phyloP scores from a whole-genome alignment of 2,329 filamentous ascomycete species.

The Capronia epimyces region DNA sequence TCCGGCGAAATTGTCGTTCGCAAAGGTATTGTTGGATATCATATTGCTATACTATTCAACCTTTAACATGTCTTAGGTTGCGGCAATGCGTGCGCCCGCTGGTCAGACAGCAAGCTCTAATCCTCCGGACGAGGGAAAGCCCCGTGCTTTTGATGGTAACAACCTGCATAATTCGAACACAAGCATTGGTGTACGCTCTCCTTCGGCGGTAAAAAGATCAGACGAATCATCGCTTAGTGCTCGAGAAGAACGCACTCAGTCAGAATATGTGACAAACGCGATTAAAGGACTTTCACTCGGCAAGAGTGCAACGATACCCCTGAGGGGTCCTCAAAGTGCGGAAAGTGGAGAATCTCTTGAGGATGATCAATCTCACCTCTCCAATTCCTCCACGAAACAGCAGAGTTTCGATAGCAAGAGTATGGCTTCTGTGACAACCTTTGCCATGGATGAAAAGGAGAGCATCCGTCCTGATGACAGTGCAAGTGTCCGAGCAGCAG shows the following conservation, averaged over 20 bases:
- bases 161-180: conserved; percentile 2
- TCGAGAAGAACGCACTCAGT: conserved; percentile 9
- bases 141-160: conserved; percentile 7
- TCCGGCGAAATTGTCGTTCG: conserved; percentile 62
- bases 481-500: conserved; percentile 82
- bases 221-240: conserved; percentile 3
- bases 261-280: conserved; percentile 20
- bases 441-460: conserved; percentile 95
- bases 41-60: neutral
- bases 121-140: conserved; percentile 25
- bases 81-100: conserved; percentile 38
- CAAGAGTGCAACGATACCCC: conserved; percentile 7
- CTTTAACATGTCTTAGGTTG: conserved; percentile 37
- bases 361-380: conserved; percentile 48
- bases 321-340: conserved; percentile 18
- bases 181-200: neutral
- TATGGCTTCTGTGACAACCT: conserved; percentile 87
- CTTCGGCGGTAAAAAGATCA: conserved; percentile 4
- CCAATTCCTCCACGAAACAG: conserved; percentile 67
- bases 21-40: conserved; percentile 55
- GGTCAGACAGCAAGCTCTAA: conserved; percentile 12
- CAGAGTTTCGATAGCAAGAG: conserved; percentile 91
- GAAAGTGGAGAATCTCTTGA: conserved; percentile 32
- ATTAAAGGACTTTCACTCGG: conserved; percentile 23
- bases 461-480: conserved; percentile 92